These are phyloP conservation scores for Aureobasidium uvarum DNA, from an alignment of 2,329 filamentous ascomycete genomes.

Conservation along the genomic window DNA sequence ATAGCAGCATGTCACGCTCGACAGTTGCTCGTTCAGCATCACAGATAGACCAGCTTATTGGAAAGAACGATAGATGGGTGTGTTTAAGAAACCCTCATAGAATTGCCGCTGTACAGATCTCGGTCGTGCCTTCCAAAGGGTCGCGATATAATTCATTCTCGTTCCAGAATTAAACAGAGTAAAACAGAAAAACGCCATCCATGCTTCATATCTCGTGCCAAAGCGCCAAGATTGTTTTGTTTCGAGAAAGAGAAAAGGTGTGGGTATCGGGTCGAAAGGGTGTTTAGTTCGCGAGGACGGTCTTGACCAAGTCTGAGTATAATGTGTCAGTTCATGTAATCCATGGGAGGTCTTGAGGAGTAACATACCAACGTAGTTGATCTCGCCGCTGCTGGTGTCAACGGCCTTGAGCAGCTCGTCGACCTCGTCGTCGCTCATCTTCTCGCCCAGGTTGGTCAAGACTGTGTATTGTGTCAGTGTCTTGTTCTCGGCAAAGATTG, in stretches of 20 bases:
- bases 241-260: slow-evolving; percentile 11
- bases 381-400: slow-evolving; percentile 91
- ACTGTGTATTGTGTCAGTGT: slow-evolving; percentile 48
- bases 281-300: slow-evolving; percentile 42
- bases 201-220: slow-evolving; percentile 26
- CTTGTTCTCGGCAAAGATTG: background rate
- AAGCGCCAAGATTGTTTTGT: slow-evolving; percentile 23
- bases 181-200: slow-evolving; percentile 23
- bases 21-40: background rate
- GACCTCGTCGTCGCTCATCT: slow-evolving; percentile 98
- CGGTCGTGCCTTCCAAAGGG: slow-evolving; percentile 1
- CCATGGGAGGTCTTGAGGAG: background rate
- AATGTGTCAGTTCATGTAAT: background rate
- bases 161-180: slow-evolving; percentile 16
- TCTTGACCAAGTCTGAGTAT: slow-evolving; percentile 41
- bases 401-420: slow-evolving; percentile 98
- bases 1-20: background rate
- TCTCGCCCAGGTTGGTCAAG: slow-evolving; percentile 95
- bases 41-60: background rate
- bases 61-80: background rate
- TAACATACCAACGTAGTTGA: slow-evolving; percentile 87
- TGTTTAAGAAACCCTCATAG: background rate
- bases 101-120: slow-evolving; percentile 24
- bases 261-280: slow-evolving; percentile 14
- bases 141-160: slow-evolving; percentile 15